phyloP scores from a whole-genome alignment of 192 early-diverging fungal genomes.

The Coemansia pectinata region DNA sequence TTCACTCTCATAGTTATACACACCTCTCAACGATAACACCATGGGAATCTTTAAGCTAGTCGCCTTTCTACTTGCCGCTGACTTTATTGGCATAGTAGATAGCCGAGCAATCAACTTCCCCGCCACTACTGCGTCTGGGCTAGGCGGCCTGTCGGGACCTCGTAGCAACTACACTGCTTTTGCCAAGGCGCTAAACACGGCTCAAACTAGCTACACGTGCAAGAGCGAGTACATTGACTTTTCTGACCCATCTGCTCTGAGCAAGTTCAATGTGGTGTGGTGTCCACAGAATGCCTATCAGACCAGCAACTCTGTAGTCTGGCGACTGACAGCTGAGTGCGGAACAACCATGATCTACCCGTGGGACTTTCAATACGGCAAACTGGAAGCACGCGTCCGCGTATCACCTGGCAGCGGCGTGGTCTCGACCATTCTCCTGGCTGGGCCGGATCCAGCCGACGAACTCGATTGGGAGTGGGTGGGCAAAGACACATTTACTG shows the following conservation, averaged over 20 bases:
- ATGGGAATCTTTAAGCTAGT: background rate
- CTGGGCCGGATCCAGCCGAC: conserved; percentile 52
- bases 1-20: background rate
- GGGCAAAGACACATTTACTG: conserved; percentile 56
- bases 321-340: conserved; percentile 42
- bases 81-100: background rate
- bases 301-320: conserved; percentile 22
- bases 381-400: conserved; percentile 39
- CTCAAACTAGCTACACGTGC: conserved; percentile 20
- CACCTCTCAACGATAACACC: background rate
- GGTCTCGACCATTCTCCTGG: conserved; percentile 58
- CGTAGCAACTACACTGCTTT: background rate
- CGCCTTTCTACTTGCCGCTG: background rate
- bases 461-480: conserved; percentile 70
- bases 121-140: background rate
- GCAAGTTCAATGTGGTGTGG: conserved; percentile 46
- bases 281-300: conserved; percentile 50
- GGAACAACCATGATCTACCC: conserved; percentile 49
- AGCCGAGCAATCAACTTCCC: background rate
- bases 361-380: conserved; percentile 33
- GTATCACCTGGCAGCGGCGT: conserved; percentile 51
- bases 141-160: background rate
- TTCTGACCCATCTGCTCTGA: conserved; percentile 27
- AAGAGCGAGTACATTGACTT: conserved; percentile 33
- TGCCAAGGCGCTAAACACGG: background rate